Conservation (phyloP, 495 filamentous ascomycete species). For the Annulohypoxylon stygium region DNA sequence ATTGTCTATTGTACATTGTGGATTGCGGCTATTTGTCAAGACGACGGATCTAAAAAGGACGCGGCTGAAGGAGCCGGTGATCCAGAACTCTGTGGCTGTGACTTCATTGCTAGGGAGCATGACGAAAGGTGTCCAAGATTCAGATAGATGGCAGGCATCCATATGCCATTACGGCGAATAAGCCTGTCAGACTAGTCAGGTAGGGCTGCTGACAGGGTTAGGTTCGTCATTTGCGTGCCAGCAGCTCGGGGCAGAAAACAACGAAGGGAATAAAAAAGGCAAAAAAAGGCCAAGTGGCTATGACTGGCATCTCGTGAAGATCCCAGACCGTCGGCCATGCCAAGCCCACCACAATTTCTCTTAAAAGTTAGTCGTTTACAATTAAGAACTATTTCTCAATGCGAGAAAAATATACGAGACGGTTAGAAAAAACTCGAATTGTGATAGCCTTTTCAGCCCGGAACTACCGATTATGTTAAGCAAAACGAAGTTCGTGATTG, state of each 20-base stretch:
- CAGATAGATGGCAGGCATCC: constrained; percentile 11
- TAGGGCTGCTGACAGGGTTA: constrained; percentile 30
- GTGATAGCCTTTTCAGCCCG: constrained; percentile 34
- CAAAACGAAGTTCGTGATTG: constrained; percentile 3
- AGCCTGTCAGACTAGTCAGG: constrained; percentile 14
- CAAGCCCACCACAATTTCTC: constrained; percentile 23
- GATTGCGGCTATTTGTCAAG: constrained; percentile 18
- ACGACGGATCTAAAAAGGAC: constrained; percentile 1
- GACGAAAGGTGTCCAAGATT: constrained; percentile 29
- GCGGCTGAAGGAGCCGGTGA: constrained; percentile 39
- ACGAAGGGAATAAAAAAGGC: neutral
- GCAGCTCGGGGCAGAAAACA: constrained; percentile 8
- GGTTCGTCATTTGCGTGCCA: constrained; percentile 38
- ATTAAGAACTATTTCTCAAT: neutral
- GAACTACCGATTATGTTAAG: constrained; percentile 13
- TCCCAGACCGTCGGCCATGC: constrained; percentile 9
- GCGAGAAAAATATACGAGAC: neutral
- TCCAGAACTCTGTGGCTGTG: constrained; percentile 36
- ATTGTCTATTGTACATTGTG: constrained; percentile 17
- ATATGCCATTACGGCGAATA: neutral
- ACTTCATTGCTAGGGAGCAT: constrained; percentile 27
- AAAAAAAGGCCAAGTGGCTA: constrained; percentile 28
- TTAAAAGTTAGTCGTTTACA: neutral
- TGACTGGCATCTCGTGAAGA: constrained; percentile 23
- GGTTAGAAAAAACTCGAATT: neutral